Evolutionary conservation across 2,329 filamentous ascomycete genomes (phyloP).

Genomic region (Cadophora sp.): DNA sequence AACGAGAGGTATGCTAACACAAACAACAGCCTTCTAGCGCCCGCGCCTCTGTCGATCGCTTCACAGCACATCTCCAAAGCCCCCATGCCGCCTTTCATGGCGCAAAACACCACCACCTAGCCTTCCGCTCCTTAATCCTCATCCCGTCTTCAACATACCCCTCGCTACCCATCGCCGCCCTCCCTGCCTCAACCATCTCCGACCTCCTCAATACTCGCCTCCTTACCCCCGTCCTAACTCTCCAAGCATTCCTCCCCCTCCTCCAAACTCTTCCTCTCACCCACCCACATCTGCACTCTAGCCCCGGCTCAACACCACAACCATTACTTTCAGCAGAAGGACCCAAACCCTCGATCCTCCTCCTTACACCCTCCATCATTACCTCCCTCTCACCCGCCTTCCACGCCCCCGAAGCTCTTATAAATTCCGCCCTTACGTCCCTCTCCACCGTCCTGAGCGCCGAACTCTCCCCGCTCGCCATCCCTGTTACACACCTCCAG

Average conservation of each 20-base stretch:
- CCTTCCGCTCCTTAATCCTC: constrained; percentile 80
- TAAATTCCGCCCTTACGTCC: constrained; percentile 85
- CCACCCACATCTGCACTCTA: constrained; percentile 41
- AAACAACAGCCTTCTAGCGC: constrained; percentile 67
- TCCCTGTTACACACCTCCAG: constrained; percentile 86
- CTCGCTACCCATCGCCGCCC: constrained; percentile 82
- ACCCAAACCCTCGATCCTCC: constrained; percentile 69
- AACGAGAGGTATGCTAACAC: constrained; percentile 11
- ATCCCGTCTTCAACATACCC: constrained; percentile 84
- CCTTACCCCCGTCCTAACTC: constrained; percentile 85
- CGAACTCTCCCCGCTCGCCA: constrained; percentile 77
- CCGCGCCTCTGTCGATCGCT: constrained; percentile 73
- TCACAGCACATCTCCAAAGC: constrained; percentile 72
- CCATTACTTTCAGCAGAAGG: constrained; percentile 34
- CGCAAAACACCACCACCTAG: constrained; percentile 76
- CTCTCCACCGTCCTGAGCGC: constrained; percentile 82
- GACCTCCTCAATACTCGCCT: constrained; percentile 93
- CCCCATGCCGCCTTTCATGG: constrained; percentile 80
- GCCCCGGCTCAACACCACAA: constrained; percentile 49
- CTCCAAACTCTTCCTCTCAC: constrained; percentile 62
- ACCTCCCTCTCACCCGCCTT: constrained; percentile 81
- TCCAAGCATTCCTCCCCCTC: constrained; percentile 87
- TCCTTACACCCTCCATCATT: constrained; percentile 82
- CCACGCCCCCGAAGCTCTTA: constrained; percentile 83
- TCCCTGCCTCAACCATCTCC: constrained; percentile 83